These are phyloP conservation scores for Fragosphaeria purpurea DNA, from an alignment of 2,329 filamentous ascomycete species.

Conservation along the genomic window DNA sequence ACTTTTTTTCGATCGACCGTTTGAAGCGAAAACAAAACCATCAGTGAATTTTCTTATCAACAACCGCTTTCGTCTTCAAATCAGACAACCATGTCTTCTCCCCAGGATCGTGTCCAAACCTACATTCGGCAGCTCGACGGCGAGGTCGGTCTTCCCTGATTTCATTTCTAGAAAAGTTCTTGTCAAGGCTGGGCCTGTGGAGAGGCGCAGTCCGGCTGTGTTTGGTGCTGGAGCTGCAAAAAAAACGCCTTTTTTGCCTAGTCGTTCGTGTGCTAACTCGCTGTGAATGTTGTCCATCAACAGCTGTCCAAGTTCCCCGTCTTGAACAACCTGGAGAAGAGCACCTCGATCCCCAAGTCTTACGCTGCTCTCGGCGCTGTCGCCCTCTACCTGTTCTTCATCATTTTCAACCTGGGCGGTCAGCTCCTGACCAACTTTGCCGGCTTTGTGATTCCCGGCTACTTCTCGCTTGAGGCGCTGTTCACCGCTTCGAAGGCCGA, in stretches of 20 bases:
- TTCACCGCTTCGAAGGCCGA: conserved; percentile 63
- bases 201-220: too few species aligned
- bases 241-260: too few species aligned
- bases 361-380: conserved; percentile 69
- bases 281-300: neutral
- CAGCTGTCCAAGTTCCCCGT: conserved; percentile 79
- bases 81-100: conserved; percentile 48
- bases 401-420: conserved; percentile 85
- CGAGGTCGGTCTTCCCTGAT: conserved; percentile 49
- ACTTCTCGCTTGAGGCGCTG: conserved; percentile 72
- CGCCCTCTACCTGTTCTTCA: conserved; percentile 79
- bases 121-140: conserved; percentile 73
- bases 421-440: conserved; percentile 82
- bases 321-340: conserved; percentile 79
- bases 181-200: too few species aligned
- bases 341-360: conserved; percentile 73
- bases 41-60: conserved; percentile 17
- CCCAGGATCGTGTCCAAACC: conserved; percentile 67
- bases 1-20: neutral
- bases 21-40: neutral
- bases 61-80: too few species aligned
- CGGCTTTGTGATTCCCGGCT: conserved; percentile 71
- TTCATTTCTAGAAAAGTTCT: too few species aligned
- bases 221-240: too few species aligned
- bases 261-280: too few species aligned